Evolutionary conservation across 2,329 filamentous ascomycete genomes (phyloP), one percentile per base, ranked within the genome.

Genomic region (Metarhizium album): DNA sequence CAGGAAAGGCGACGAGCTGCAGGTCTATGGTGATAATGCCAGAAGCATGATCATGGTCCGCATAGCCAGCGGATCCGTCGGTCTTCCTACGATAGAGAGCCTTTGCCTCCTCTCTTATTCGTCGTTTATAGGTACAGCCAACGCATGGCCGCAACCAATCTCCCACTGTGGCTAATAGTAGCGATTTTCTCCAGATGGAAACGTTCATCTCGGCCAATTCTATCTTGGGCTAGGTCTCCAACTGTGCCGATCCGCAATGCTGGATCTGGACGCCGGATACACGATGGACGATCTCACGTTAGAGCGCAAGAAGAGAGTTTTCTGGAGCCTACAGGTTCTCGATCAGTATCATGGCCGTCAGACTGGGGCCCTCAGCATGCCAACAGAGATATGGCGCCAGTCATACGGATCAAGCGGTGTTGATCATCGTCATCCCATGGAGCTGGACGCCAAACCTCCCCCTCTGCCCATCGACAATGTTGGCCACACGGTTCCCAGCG

Each of bases 311-410:
- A 74, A 70, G 56, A 60, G 72, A 3, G 60, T 76, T 0, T 77
- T 76, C 31, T 77, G 74, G 74, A 76, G 73, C 49, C 62, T 77
- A 0, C 72, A 76, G 48, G 58, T 74, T 2, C 67, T 77, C 0
- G 73, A 77, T 49, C 73, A 76, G 47, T 70, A 66, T 0, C 76
- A 76, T 42, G 74, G 74, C 1, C 67, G 70, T 7, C 72, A 75
- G 43, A 67, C 64, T 3, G 70, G 72, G 1, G 64, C 74, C 0
- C 55, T 75, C 22, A 70, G 67, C 37, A 58, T 69, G 0, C 66
- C 71, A 0, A 68, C 66, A 0, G 71, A 74, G 3, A 67, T 69
- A 1, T 64, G 71, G 59, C 67, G 72, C 35, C 61, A 72, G 48
- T 55, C 59, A 23, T 59, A 66, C 52, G 57, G 62, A 2, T 60